Percentiles rank a stretch among this genome's conserved stretches.
These are phyloP conservation scores for Vanilla planifolia DNA, from an alignment of 106 monocot species.

Conservation along the genomic window DNA sequence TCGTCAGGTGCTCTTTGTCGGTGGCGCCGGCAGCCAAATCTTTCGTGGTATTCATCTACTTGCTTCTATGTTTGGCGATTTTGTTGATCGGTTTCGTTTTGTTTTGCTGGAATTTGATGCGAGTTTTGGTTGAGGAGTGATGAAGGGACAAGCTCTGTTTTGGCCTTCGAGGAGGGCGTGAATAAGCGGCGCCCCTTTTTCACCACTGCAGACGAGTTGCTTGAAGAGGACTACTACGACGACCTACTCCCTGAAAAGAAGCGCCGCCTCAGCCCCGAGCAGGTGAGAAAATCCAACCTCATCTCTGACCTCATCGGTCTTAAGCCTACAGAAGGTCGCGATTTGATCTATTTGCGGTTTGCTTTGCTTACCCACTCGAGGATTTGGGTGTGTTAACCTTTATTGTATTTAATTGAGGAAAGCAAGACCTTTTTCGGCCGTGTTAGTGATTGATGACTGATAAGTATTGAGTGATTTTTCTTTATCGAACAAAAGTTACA, in stretches of 20 bases:
- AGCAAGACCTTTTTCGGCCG: too few species aligned
- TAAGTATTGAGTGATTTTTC: too few species aligned
- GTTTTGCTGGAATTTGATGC: background rate
- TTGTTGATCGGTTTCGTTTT: background rate
- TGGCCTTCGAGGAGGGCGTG: conserved; percentile 29
- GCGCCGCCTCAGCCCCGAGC: conserved; percentile 87
- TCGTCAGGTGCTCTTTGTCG: conserved; percentile 37
- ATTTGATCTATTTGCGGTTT: too few species aligned
- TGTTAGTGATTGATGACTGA: too few species aligned
- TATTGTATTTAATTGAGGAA: too few species aligned
- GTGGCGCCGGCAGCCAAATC: conserved; percentile 25
- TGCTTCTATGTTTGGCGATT: too few species aligned
- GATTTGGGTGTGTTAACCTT: too few species aligned
- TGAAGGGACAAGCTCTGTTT: conserved; percentile 32
- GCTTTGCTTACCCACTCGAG: background rate
- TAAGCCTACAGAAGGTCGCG: too few species aligned
- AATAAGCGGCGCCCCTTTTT: conserved; percentile 55
- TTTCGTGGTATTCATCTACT: too few species aligned
- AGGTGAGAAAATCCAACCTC: conserved; percentile 34
- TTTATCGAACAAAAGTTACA: background rate
- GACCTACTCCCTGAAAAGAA: conserved; percentile 88
- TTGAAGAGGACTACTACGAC: conserved; percentile 90
- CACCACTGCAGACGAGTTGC: conserved; percentile 48
- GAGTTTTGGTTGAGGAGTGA: conserved; percentile 12
- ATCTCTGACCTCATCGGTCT: background rate